Evolutionary conservation across 2,329 filamentous ascomycete genomes (phyloP).

Genomic region (Fusarium xylarioides): DNA sequence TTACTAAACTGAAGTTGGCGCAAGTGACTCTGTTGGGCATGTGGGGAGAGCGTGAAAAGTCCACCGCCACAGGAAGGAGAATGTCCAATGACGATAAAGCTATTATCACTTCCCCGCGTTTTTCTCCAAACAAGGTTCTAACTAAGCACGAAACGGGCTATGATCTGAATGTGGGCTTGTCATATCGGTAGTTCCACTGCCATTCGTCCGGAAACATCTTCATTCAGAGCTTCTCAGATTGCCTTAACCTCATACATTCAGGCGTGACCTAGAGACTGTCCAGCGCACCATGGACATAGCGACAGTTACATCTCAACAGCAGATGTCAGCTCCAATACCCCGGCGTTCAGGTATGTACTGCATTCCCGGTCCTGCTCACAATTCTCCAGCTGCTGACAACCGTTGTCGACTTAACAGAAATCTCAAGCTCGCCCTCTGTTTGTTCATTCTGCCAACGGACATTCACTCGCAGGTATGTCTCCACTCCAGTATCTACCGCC

Average conservation of each 20-base stretch:
- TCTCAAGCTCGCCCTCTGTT: neutral
- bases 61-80: neutral
- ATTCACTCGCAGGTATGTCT: neutral
- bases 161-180: neutral
- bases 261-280: too few species aligned
- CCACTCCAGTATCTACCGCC: too few species aligned
- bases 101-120: neutral
- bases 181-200: neutral
- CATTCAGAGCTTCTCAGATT: too few species aligned
- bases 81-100: neutral
- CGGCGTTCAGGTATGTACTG: neutral
- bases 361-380: too few species aligned
- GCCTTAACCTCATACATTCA: too few species aligned
- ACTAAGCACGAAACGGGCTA: neutral
- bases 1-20: neutral
- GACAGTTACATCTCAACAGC: neutral
- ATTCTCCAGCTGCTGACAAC: neutral
- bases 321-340: neutral
- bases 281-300: neutral
- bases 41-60: neutral
- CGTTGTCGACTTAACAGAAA: neutral
- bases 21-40: neutral
- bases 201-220: neutral
- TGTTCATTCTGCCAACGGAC: neutral
- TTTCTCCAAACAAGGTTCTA: neutral